phyloP scores from a whole-genome alignment of 2,329 filamentous ascomycete species.

The Proliferodiscus dingleyae region DNA sequence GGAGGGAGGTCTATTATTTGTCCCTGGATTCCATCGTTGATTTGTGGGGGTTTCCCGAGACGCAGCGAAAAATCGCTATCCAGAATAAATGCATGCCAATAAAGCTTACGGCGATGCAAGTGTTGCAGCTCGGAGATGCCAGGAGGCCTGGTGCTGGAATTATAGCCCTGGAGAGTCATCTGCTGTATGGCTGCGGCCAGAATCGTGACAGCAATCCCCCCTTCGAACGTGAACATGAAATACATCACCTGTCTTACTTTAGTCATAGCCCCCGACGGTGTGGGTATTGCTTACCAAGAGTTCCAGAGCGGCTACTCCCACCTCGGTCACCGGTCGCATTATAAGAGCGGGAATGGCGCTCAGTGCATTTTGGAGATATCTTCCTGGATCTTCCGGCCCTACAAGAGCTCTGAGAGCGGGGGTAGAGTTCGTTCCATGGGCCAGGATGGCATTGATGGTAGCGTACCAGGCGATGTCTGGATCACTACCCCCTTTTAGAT shows the following conservation, averaged over 20 bases:
- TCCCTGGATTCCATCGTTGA: background rate
- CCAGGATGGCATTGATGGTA: slow-evolving; percentile 14
- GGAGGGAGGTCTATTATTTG: slow-evolving; percentile 4
- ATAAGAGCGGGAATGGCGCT: slow-evolving; percentile 11
- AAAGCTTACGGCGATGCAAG: slow-evolving; percentile 5
- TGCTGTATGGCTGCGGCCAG: slow-evolving; percentile 10
- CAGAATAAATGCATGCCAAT: slow-evolving; percentile 8
- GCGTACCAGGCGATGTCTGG: slow-evolving; percentile 7
- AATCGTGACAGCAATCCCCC: slow-evolving; percentile 8
- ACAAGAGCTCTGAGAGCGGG: background rate
- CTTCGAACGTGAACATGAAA: slow-evolving; percentile 13
- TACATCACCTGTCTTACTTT: slow-evolving; percentile 6
- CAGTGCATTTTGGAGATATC: slow-evolving; percentile 12
- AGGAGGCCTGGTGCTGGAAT: background rate
- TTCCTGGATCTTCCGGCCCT: slow-evolving; percentile 1
- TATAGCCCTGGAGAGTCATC: slow-evolving; percentile 10
- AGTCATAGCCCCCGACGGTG: background rate
- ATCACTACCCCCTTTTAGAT: slow-evolving; percentile 5
- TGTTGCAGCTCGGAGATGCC: background rate
- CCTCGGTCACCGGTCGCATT: slow-evolving; percentile 5
- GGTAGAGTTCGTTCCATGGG: slow-evolving; percentile 4
- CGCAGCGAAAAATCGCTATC: slow-evolving; percentile 10
- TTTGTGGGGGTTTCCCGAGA: slow-evolving; percentile 7
- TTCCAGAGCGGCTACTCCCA: slow-evolving; percentile 9
- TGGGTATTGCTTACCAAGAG: slow-evolving; percentile 5